These are phyloP conservation scores for Cardiosporidium cionae DNA, from an alignment of 169 alveolate species.

Conservation along the genomic window DNA sequence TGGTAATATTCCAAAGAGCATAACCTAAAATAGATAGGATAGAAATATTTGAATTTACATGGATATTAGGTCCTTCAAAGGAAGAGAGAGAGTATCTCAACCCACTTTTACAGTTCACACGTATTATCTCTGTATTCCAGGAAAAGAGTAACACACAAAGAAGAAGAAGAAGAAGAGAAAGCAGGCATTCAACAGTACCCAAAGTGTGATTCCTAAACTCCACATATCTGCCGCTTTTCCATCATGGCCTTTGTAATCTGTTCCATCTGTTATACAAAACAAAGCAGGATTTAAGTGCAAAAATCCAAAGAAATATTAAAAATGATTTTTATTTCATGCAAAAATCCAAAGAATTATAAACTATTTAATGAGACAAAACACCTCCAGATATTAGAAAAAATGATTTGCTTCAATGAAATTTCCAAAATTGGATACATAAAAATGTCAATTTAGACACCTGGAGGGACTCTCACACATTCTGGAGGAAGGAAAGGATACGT, in stretches of 20 bases:
- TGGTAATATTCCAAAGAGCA: conserved; percentile 52
- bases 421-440: too few relatives aligned
- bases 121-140: background rate
- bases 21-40: conserved; percentile 3
- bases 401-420: too few relatives aligned
- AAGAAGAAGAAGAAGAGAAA: background rate
- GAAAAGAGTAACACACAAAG: background rate
- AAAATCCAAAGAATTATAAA: too few relatives aligned
- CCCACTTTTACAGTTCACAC: too few relatives aligned
- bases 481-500: conserved; percentile 68
- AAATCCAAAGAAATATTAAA: too few relatives aligned
- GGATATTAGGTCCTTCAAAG: background rate
- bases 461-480: conserved; percentile 45
- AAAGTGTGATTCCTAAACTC: conserved; percentile 63
- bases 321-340: too few relatives aligned
- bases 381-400: too few relatives aligned
- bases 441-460: too few relatives aligned
- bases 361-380: too few relatives aligned
- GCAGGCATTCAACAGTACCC: conserved; percentile 22
- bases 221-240: conserved; percentile 70
- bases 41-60: background rate
- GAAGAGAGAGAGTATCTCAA: background rate
- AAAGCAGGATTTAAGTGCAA: too few relatives aligned
- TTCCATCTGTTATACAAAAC: conserved; percentile 39
- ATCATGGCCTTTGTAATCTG: conserved; percentile 44